Evolutionary conservation across 2,329 filamentous ascomycete species (phyloP), one percentile per base, ranked within the genome.

Genomic region (Fusarium haematococcum): DNA sequence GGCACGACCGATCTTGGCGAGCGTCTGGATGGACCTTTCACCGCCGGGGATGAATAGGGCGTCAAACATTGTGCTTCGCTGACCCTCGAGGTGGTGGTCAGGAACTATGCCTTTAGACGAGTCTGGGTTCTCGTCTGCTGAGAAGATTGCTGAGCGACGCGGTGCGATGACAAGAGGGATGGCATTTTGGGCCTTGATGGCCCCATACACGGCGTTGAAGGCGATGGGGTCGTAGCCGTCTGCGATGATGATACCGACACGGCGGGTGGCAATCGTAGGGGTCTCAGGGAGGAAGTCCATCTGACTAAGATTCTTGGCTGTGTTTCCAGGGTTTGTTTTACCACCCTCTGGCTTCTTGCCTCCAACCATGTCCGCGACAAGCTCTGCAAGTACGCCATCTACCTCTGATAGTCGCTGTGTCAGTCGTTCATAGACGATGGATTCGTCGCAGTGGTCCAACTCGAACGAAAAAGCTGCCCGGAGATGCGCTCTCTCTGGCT

Each of bases 61-160:
- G 79, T 97, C 94, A 73, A 96, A 96, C 87, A 97, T 91, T 39
- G 92, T 94, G 32, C 91, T 94, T 18, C 94, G 90, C 88, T 93
- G 91, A 1, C 93, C 94, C 75, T 95, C 92, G 59, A 96, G 90
- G 79, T 95, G 93, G 79, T 97, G 93, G 75, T 95, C 92, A 0
- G 94, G 91, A 27, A 89, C 83, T 0, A 93, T 83, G 6, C 90
- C 90, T 65, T 87, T 87, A 43, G 85, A 83, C 4, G 82, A 80
- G 1, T 83, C 84, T 57, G 87, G 87, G 72, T 89, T 86, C 69
- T 89, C 89, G 9, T 89, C 89, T 0, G 87, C 88, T 8, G 92
- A 88, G 63, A 86, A 91, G 68, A 96, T 90, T 35, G 90, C 87
- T 43, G 90, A 91, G 8, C 94, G 89, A 23, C 91, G 89, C 0